Conservation (phyloP, 78 protist species). For the Paratrimastix pyriformis region DNA sequence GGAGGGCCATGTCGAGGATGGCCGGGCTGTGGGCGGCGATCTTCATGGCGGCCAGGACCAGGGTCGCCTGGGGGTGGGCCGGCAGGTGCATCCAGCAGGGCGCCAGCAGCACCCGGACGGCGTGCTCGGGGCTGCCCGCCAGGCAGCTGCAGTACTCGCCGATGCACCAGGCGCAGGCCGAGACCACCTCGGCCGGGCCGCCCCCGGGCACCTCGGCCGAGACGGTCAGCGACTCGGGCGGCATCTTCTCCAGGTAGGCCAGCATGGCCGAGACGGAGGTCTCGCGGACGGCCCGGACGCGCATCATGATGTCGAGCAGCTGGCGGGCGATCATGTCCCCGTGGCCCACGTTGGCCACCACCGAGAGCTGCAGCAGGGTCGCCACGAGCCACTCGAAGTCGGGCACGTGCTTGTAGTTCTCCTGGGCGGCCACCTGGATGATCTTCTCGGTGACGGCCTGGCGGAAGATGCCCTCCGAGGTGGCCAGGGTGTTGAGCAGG, state of each 20-base stretch:
- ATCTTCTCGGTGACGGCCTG: not conserved
- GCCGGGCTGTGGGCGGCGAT: not conserved
- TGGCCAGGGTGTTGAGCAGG: not conserved
- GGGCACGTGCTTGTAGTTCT: constrained; percentile 10
- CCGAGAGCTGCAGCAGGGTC: not conserved
- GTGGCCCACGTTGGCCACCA: not conserved
- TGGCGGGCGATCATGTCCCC: not conserved
- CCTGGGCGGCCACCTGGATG: not conserved
- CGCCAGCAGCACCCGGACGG: not conserved
- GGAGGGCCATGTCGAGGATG: not conserved
- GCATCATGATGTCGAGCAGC: constrained; percentile 4
- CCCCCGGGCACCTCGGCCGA: not conserved
- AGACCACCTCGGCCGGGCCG: not conserved
- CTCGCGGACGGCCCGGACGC: constrained; percentile 4
- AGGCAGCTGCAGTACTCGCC: constrained; percentile 7
- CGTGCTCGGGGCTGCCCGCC: not conserved
- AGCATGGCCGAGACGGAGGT: not conserved
- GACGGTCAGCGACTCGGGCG: not conserved
- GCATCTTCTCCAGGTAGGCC: not conserved
- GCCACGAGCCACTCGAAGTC: constrained; percentile 33
- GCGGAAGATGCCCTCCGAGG: not conserved
- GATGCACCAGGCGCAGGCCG: constrained; percentile 5
- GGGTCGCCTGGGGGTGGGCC: not conserved
- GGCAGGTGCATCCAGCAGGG: constrained; percentile 8
- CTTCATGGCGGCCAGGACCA: constrained; percentile 3